phyloP scores from a whole-genome alignment of 768 basidiomycete genomes.

The Mycena floridula region DNA sequence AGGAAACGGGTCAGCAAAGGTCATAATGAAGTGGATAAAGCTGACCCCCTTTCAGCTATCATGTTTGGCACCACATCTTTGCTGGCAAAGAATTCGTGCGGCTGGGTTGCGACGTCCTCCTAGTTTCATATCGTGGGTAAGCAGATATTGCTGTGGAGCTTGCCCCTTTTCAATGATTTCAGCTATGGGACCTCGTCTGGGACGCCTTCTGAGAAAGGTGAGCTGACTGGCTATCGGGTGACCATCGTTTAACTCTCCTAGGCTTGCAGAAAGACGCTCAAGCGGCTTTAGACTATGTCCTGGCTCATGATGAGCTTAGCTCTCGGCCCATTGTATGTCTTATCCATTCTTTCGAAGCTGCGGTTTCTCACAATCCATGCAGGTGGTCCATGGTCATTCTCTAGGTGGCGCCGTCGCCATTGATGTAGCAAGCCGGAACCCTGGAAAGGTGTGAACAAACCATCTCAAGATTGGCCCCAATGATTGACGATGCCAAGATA shows the following conservation, averaged over 20 bases:
- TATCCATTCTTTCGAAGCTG: conserved; percentile 11
- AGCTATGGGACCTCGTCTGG: conserved; percentile 91
- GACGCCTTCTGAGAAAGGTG: conserved; percentile 81
- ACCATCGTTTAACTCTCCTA: conserved; percentile 16
- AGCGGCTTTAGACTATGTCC: conserved; percentile 71
- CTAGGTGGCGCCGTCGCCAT: conserved; percentile 94
- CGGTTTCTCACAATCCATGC: not conserved
- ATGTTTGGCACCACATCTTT: conserved; percentile 81
- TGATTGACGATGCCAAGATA: conserved; percentile 45
- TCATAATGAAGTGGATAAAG: no score
- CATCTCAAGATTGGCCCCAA: no score
- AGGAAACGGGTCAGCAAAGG: conserved; percentile 81
- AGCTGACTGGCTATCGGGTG: conserved; percentile 6
- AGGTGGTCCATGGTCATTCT: conserved; percentile 80
- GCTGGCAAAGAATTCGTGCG: conserved; percentile 74
- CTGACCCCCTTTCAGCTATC: no score
- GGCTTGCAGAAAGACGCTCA: conserved; percentile 84
- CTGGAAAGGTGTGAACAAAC: conserved; percentile 55
- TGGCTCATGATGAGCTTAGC: conserved; percentile 54
- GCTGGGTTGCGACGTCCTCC: conserved; percentile 89
- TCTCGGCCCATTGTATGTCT: conserved; percentile 55
- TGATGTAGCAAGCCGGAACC: conserved; percentile 77
- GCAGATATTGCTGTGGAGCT: conserved; percentile 15
- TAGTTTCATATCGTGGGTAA: conserved; percentile 91
- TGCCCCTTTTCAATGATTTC: conserved; percentile 2